These are phyloP conservation scores for Hypoxylon sp. DNA, from an alignment of 2,329 filamentous ascomycete species.

Conservation along the genomic window DNA sequence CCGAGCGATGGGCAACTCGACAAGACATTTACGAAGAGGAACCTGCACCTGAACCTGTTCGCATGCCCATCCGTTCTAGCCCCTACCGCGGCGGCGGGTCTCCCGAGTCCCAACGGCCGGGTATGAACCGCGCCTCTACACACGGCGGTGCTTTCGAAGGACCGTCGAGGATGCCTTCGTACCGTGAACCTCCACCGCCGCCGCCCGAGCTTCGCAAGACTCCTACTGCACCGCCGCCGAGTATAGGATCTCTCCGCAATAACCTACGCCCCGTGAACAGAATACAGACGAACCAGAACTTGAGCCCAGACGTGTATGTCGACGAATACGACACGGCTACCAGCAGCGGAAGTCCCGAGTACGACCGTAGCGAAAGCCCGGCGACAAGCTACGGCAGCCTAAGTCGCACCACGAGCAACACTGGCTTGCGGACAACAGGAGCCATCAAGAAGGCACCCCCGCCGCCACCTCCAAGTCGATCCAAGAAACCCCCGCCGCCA, in stretches of 20 bases:
- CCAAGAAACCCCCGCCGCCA: slow-evolving; percentile 68
- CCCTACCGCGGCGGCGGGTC: slow-evolving; percentile 45
- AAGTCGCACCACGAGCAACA: slow-evolving; percentile 59
- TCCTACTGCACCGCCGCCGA: slow-evolving; percentile 43
- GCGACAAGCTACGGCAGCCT: slow-evolving; percentile 68
- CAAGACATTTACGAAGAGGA: slow-evolving; percentile 53
- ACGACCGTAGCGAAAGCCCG: slow-evolving; percentile 65
- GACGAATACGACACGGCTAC: slow-evolving; percentile 64
- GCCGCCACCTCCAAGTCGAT: slow-evolving; percentile 59
- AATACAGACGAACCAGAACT: slow-evolving; percentile 54
- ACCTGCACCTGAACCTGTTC: slow-evolving; percentile 53
- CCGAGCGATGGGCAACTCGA: slow-evolving; percentile 48
- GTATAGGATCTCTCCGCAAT: slow-evolving; percentile 55
- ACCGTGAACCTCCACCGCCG: slow-evolving; percentile 47
- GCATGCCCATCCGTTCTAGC: slow-evolving; percentile 59
- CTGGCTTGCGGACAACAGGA: slow-evolving; percentile 42
- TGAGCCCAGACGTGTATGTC: slow-evolving; percentile 59
- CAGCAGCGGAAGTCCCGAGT: slow-evolving; percentile 64
- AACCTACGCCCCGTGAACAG: slow-evolving; percentile 61
- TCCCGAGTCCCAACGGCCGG: slow-evolving; percentile 47
- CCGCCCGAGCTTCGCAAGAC: slow-evolving; percentile 45
- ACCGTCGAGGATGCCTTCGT: slow-evolving; percentile 38
- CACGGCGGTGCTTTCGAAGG: slow-evolving; percentile 40
- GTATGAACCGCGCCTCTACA: slow-evolving; percentile 46
- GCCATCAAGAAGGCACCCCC: slow-evolving; percentile 57